A percentile compares a stretch with the other conserved stretches of the same genome.
Conservation (phyloP, 306 rosid genomes). For the Mimosa pudica region DNA sequence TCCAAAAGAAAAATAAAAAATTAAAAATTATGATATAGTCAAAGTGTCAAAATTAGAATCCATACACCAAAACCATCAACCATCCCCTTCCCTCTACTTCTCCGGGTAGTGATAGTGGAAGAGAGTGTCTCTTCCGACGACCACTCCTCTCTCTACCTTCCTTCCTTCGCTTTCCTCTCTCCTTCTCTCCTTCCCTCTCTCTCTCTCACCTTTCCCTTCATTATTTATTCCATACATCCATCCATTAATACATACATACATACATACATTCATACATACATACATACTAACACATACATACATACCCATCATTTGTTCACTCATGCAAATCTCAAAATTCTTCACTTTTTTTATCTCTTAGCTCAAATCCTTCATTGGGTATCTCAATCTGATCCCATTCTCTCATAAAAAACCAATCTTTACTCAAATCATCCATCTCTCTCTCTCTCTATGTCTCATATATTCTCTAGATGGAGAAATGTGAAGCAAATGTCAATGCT, state of each 20-base stretch:
- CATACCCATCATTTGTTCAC: background rate
- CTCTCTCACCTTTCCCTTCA: background rate
- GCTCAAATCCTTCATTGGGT: background rate
- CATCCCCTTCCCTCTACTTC: background rate
- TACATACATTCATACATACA: no score
- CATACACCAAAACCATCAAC: background rate
- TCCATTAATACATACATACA: no score
- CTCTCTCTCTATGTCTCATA: constrained; percentile 42
- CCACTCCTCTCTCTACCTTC: constrained; percentile 29
- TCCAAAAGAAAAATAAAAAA: no score
- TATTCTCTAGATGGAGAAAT: constrained; percentile 57
- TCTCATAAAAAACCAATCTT: background rate
- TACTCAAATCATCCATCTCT: background rate
- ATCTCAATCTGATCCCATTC: background rate
- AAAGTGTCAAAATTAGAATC: constrained; percentile 21
- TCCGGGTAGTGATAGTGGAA: background rate
- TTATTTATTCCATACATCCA: background rate
- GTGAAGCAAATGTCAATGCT: constrained; percentile 33
- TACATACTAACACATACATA: no score
- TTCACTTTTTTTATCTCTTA: background rate
- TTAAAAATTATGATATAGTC: background rate
- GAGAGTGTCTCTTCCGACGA: constrained; percentile 9
- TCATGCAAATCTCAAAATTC: constrained; percentile 20
- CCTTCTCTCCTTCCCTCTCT: constrained; percentile 27
- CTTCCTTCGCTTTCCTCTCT: constrained; percentile 13